Evolutionary conservation across 306 rosid genomes (phyloP), one percentile per base, ranked within the genome.

Genomic region (Dalbergia cochinchinensis): DNA sequence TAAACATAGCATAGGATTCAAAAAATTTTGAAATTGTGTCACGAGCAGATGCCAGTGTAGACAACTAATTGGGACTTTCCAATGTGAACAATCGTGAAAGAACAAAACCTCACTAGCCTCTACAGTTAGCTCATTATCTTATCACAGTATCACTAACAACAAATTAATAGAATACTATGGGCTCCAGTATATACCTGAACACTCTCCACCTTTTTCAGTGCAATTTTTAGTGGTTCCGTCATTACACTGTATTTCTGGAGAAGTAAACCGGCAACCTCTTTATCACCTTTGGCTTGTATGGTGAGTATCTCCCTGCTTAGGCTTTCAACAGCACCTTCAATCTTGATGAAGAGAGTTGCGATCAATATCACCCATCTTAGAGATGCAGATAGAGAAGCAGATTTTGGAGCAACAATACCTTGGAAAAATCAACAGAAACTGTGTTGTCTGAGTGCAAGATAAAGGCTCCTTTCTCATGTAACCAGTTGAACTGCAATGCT

Each of bases 401-500:
- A 71, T 69, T 75, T 62, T 12, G 26, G 77, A 71, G 51, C 65
- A 58, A 64, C 22, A 13, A 84, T 86, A 92, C 98, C 98, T 91
- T 91, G 31, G 86, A 76, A 88, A 92, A 95, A 80, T 95, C 92
- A 79, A 95, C 93, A 42, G 96, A 91, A 83, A 95, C 86, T 31
- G 81, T 89, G 60, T 87, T 86, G 51, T 89, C 92, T 8, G 88
- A 51, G 54, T 89, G 84, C 73, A 88, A 81, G 58, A 91, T 62
- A 83, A 95, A 90, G 75, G 99, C 97, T 77, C 87, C 96, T 91
- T 90, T 84, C 85, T 86, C 92, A 78, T 86, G 85, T 51, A 95
- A 73, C 98, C 98, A 95, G 86, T 95, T 95, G 85, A 95, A 95
- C 81, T 95, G 99, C 87, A 95, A 78, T 20, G 99, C 98, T 77